phyloP scores from a whole-genome alignment of 805 yeast species.

The Ogataea henricii region DNA sequence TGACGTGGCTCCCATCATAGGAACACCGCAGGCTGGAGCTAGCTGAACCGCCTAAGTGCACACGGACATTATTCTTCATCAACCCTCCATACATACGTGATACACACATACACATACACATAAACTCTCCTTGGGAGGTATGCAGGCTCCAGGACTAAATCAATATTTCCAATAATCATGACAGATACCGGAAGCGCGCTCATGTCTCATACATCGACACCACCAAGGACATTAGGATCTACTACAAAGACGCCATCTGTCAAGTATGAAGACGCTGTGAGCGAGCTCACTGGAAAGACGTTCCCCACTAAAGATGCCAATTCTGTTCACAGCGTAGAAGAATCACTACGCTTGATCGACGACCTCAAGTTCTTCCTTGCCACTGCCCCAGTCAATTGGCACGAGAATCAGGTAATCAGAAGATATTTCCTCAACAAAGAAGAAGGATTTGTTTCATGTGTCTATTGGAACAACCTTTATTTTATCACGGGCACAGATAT shows the following conservation, averaged over 20 bases:
- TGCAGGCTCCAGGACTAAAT: slow-evolving; percentile 5
- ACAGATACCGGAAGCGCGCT: not conserved
- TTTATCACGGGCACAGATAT: slow-evolving; percentile 96
- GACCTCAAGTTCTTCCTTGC: slow-evolving; percentile 84
- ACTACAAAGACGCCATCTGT: not conserved
- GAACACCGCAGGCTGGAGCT: slow-evolving; percentile 7
- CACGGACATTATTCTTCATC: not conserved
- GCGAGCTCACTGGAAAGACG: slow-evolving; percentile 7
- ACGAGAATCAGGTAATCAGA: slow-evolving; percentile 80
- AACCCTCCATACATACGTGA: no score
- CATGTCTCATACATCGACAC: not conserved
- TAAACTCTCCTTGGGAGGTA: slow-evolving; percentile 1
- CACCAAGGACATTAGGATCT: not conserved
- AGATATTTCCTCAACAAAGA: slow-evolving; percentile 83
- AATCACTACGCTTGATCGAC: slow-evolving; percentile 63
- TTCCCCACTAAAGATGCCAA: slow-evolving; percentile 3
- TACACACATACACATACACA: not conserved
- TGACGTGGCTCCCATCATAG: not conserved
- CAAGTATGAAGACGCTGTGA: slow-evolving; percentile 3
- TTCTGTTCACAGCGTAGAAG: slow-evolving; percentile 35
- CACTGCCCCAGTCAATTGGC: slow-evolving; percentile 96
- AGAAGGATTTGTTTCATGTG: slow-evolving; percentile 91
- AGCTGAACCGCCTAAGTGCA: slow-evolving; percentile 4
- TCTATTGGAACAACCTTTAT: slow-evolving; percentile 86
- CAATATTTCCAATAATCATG: not conserved